Percentiles rank a stretch among this genome's conserved stretches.
Conservation (phyloP, 805 yeast genomes). For the Yamadazyma olivae region DNA sequence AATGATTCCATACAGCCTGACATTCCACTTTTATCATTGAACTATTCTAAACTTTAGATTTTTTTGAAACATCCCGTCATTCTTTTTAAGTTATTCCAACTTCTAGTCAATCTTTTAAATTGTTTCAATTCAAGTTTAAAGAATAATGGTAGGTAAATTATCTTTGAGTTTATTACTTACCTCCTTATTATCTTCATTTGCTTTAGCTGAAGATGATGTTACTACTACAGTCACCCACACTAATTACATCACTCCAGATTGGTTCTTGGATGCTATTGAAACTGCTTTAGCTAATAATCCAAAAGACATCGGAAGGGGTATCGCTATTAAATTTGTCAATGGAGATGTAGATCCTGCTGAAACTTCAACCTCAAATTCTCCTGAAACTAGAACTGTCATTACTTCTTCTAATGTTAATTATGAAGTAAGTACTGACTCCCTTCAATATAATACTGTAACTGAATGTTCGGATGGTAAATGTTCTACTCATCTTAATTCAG, state of each 20-base stretch:
- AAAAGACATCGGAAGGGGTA: slow-evolving; percentile 19
- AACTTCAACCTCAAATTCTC: background rate
- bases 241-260: slow-evolving; percentile 21
- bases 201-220: slow-evolving; percentile 13
- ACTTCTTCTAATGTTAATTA: slow-evolving; percentile 18
- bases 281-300: slow-evolving; percentile 19
- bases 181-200: slow-evolving; percentile 1
- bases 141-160: background rate
- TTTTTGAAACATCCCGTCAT: background rate
- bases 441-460: slow-evolving; percentile 14
- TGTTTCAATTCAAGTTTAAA: too few relatives aligned
- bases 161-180: background rate
- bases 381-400: slow-evolving; percentile 8
- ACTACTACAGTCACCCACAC: slow-evolving; percentile 23
- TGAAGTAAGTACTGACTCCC: slow-evolving; percentile 17
- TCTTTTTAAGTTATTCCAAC: slow-evolving; percentile 1
- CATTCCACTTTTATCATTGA: too few relatives aligned
- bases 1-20: too few relatives aligned
- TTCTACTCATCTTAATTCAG: slow-evolving; percentile 8
- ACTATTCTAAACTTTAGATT: background rate
- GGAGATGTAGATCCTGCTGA: slow-evolving; percentile 7
- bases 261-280: slow-evolving; percentile 17
- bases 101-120: slow-evolving; percentile 1
- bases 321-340: slow-evolving; percentile 29
- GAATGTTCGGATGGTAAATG: slow-evolving; percentile 14